Percentiles rank a stretch among this genome's conserved stretches.
Conservation (phyloP, 179 eudicot genomes). For the Gypsophila paniculata region DNA sequence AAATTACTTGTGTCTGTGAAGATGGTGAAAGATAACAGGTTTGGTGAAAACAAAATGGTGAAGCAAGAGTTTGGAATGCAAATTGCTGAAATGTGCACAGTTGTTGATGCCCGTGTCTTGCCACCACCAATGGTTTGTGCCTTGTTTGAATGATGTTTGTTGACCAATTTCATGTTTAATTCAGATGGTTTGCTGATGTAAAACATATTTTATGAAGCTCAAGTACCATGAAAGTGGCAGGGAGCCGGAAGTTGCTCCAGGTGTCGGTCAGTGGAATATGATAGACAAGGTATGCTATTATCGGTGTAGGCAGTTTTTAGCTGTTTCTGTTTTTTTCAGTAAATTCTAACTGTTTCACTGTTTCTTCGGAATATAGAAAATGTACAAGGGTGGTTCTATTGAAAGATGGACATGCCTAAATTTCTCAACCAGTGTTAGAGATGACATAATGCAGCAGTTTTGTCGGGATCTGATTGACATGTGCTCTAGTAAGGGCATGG, state of each 20-base stretch:
- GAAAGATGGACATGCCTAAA: slow-evolving; percentile 52
- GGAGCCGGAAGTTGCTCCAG: slow-evolving; percentile 44
- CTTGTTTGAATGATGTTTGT: not conserved
- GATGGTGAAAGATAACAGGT: slow-evolving; percentile 53
- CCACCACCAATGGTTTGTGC: slow-evolving; percentile 62
- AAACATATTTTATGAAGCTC: slow-evolving; percentile 36
- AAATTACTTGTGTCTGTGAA: slow-evolving; percentile 20
- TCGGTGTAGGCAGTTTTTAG: not conserved
- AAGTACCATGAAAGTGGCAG: slow-evolving; percentile 51
- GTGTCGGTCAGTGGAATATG: slow-evolving; percentile 84
- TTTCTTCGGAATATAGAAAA: slow-evolving; percentile 41
- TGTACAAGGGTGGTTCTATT: slow-evolving; percentile 63
- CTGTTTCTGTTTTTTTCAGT: not conserved
- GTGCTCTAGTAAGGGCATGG: slow-evolving; percentile 78
- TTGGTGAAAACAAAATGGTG: slow-evolving; percentile 33
- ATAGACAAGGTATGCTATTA: slow-evolving; percentile 49
- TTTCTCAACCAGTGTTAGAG: slow-evolving; percentile 34
- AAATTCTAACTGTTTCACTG: not conserved
- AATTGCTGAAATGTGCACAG: slow-evolving; percentile 32
- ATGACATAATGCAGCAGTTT: slow-evolving; percentile 26
- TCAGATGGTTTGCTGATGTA: not conserved
- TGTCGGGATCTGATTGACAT: slow-evolving; percentile 42
- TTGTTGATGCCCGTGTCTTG: slow-evolving; percentile 72
- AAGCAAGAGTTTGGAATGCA: slow-evolving; percentile 59
- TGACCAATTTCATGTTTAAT: not conserved